These are phyloP conservation scores for Skeletonema potamos DNA, from an alignment of 108 stramenopile species.

Conservation along the genomic window DNA sequence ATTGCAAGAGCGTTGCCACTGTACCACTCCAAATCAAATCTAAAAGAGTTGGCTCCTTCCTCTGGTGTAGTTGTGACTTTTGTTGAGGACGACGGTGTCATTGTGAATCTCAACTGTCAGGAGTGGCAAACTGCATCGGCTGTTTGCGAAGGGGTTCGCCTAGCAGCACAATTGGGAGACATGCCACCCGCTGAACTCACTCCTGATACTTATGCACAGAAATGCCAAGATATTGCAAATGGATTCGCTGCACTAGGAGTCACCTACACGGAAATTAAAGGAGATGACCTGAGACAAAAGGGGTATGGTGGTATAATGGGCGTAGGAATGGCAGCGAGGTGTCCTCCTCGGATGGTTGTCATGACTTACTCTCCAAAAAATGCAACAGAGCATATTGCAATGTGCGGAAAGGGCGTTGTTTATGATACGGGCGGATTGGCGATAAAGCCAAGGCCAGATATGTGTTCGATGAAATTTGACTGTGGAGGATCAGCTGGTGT, in stretches of 20 bases:
- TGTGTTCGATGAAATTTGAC: conserved; percentile 64
- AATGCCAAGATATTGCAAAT: conserved; percentile 35
- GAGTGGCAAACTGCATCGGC: conserved; percentile 13
- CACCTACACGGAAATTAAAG: conserved; percentile 41
- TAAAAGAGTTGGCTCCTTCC: background rate
- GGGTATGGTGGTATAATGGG: conserved; percentile 67
- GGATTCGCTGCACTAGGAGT: conserved; percentile 18
- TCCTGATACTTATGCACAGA: conserved; percentile 50
- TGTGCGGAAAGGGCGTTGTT: conserved; percentile 91
- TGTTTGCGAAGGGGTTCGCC: conserved; percentile 55
- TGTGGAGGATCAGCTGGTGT: conserved; percentile 88
- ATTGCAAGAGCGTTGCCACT: conserved; percentile 56
- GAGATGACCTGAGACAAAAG: conserved; percentile 45
- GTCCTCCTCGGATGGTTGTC: conserved; percentile 81
- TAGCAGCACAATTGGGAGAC: conserved; percentile 76
- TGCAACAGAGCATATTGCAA: conserved; percentile 48
- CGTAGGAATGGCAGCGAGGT: conserved; percentile 85
- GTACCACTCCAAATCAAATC: conserved; percentile 36
- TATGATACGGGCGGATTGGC: conserved; percentile 90
- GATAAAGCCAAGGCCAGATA: conserved; percentile 55
- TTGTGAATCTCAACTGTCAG: background rate
- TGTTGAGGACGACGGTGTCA: conserved; percentile 16
- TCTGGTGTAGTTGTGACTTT: conserved; percentile 34
- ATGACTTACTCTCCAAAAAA: conserved; percentile 43
- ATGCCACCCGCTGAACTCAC: conserved; percentile 67